Evolutionary conservation across 169 alveolate species (phyloP).

Genomic region (Miamiensis avidus): DNA sequence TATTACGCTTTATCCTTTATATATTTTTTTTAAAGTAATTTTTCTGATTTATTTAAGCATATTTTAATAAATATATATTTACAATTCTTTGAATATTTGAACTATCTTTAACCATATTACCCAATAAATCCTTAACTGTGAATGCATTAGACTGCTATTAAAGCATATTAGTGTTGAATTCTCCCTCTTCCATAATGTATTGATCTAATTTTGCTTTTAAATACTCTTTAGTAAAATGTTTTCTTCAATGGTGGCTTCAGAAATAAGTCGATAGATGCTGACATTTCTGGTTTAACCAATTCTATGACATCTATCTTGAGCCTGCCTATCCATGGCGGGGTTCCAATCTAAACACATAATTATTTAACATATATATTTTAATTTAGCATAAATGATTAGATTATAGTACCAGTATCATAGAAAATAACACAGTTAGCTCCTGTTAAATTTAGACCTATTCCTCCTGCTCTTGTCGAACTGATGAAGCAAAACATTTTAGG

Average conservation of each 20-base stretch:
- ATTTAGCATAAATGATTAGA: not conserved
- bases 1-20: constrained; percentile 30
- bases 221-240: constrained; percentile 95
- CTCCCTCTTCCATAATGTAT: constrained; percentile 97
- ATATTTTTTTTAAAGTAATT: not conserved
- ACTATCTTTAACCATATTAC: constrained; percentile 69
- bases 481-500: constrained; percentile 94
- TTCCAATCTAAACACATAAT: constrained; percentile 97
- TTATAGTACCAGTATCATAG: constrained; percentile 92
- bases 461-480: constrained; percentile 98
- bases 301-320: constrained; percentile 99
- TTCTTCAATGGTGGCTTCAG: constrained; percentile 97
- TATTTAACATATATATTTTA: no score
- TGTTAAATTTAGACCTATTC: constrained; percentile 97
- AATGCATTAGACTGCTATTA: constrained; percentile 52
- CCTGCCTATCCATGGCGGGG: constrained; percentile 99
- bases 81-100: constrained; percentile 64
- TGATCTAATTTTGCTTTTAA: constrained; percentile 97
- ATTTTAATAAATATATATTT: constrained; percentile 52
- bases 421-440: constrained; percentile 99
- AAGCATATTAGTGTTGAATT: constrained; percentile 87
- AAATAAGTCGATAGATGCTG: constrained; percentile 94
- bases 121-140: constrained; percentile 78
- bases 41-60: constrained; percentile 13
- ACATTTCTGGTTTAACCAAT: constrained; percentile 99